phyloP scores from a whole-genome alignment of 768 basidiomycete genomes.

The Ramaria sp. region DNA sequence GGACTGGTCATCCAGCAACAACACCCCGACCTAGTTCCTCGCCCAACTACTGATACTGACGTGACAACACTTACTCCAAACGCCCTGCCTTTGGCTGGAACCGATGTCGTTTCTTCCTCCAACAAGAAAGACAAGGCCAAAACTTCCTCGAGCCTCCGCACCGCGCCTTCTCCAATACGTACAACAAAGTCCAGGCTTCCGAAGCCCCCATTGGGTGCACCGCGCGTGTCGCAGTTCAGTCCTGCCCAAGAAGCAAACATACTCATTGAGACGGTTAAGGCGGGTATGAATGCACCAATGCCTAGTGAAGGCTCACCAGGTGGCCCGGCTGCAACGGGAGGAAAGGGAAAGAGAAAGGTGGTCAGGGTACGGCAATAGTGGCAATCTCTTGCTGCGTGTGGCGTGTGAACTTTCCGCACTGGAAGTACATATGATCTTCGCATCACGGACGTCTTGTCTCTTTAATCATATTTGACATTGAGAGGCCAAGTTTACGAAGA shows the following conservation, averaged over 20 bases:
- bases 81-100: slow-evolving; percentile 11
- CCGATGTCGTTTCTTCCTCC: slow-evolving; percentile 26
- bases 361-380: slow-evolving; percentile 45
- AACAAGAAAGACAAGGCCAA: slow-evolving; percentile 37
- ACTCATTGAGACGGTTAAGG: slow-evolving; percentile 74
- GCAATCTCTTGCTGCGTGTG: not conserved
- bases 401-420: too few relatives aligned
- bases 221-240: slow-evolving; percentile 69
- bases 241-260: slow-evolving; percentile 69
- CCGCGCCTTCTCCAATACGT: slow-evolving; percentile 14
- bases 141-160: slow-evolving; percentile 21
- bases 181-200: slow-evolving; percentile 43
- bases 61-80: slow-evolving; percentile 18
- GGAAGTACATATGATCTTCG: not conserved
- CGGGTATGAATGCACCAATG: slow-evolving; percentile 62
- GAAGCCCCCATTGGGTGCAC: slow-evolving; percentile 60
- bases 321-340: slow-evolving; percentile 28
- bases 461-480: too few relatives aligned
- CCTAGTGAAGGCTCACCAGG: slow-evolving; percentile 27
- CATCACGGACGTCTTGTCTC: too few relatives aligned
- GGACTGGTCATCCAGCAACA: slow-evolving; percentile 58
- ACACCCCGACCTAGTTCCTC: slow-evolving; percentile 43
- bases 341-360: slow-evolving; percentile 73
- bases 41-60: slow-evolving; percentile 12
- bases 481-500: too few relatives aligned